Conservation (phyloP, 768 basidiomycete species). For the Tubosaeta sp. region DNA sequence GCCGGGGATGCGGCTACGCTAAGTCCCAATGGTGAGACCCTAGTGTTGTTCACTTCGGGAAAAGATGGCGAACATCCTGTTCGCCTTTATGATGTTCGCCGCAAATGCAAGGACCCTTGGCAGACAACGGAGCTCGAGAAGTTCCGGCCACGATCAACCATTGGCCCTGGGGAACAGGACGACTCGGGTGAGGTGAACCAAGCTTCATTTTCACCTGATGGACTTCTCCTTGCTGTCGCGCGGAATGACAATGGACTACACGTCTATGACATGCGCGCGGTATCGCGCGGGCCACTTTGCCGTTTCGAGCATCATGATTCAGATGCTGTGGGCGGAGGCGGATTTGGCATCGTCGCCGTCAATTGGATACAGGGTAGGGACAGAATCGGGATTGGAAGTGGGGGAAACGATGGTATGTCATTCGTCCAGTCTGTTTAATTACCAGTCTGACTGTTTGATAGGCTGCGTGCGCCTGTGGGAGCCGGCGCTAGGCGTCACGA, state of each 20-base stretch:
- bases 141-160: constrained; percentile 21
- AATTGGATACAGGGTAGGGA: constrained; percentile 48
- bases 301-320: constrained; percentile 46
- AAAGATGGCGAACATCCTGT: constrained; percentile 31
- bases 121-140: constrained; percentile 33
- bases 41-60: constrained; percentile 32
- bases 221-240: constrained; percentile 54
- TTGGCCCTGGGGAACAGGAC: constrained; percentile 7
- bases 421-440: not conserved
- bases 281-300: constrained; percentile 43
- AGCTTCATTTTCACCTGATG: constrained; percentile 56
- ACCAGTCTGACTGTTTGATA: not conserved
- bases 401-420: constrained; percentile 58
- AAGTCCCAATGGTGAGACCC: constrained; percentile 38
- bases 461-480: constrained; percentile 74
- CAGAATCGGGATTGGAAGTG: constrained; percentile 52
- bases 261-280: constrained; percentile 59
- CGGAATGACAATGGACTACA: constrained; percentile 56
- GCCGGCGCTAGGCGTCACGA: constrained; percentile 37
- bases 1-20: constrained; percentile 52
- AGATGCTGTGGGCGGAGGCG: constrained; percentile 23
- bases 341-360: constrained; percentile 48
- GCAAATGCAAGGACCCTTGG: constrained; percentile 25
- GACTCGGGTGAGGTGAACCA: constrained; percentile 42
- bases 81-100: constrained; percentile 50